phyloP scores from a whole-genome alignment of 768 basidiomycete species.

The Mycena filopes region DNA sequence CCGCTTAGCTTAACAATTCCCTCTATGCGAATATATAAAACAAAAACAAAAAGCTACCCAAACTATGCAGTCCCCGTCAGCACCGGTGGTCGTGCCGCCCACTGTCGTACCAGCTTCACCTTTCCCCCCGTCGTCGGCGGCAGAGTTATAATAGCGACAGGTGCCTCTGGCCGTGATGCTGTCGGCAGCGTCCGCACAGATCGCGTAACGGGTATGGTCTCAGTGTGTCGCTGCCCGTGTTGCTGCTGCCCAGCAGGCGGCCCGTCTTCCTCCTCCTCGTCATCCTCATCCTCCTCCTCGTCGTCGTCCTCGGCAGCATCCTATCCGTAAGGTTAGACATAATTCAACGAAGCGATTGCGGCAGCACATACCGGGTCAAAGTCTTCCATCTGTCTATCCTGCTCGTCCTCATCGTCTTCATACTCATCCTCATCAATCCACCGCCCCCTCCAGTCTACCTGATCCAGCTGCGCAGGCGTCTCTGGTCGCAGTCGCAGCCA shows the following conservation, averaged over 20 bases:
- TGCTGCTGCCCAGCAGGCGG: conserved; percentile 35
- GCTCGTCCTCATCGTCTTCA: conserved; percentile 77
- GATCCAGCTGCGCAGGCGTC: conserved; percentile 80
- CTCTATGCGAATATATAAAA: conserved; percentile 31
- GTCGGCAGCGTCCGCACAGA: conserved; percentile 64
- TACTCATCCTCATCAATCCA: conserved; percentile 80
- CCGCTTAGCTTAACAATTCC: conserved; percentile 31
- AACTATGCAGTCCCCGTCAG: conserved; percentile 53
- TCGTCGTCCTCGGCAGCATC: conserved; percentile 67
- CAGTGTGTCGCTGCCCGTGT: conserved; percentile 46
- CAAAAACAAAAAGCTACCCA: conserved; percentile 30
- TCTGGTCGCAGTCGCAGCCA: conserved; percentile 93
- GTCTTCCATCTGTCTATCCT: conserved; percentile 84
- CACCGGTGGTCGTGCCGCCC: conserved; percentile 48
- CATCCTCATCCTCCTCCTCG: conserved; percentile 66
- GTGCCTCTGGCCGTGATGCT: conserved; percentile 56
- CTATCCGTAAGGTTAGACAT: conserved; percentile 41
- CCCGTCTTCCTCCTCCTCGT: conserved; percentile 35
- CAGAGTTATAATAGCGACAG: conserved; percentile 41
- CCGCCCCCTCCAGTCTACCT: conserved; percentile 90
- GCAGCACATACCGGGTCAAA: conserved; percentile 76
- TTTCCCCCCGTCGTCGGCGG: conserved; percentile 49
- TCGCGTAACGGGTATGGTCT: conserved; percentile 24
- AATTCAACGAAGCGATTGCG: background rate
- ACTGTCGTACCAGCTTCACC: conserved; percentile 65